These are phyloP conservation scores for Pisolithus tinctorius DNA, from an alignment of 768 basidiomycete genomes.

Conservation along the genomic window DNA sequence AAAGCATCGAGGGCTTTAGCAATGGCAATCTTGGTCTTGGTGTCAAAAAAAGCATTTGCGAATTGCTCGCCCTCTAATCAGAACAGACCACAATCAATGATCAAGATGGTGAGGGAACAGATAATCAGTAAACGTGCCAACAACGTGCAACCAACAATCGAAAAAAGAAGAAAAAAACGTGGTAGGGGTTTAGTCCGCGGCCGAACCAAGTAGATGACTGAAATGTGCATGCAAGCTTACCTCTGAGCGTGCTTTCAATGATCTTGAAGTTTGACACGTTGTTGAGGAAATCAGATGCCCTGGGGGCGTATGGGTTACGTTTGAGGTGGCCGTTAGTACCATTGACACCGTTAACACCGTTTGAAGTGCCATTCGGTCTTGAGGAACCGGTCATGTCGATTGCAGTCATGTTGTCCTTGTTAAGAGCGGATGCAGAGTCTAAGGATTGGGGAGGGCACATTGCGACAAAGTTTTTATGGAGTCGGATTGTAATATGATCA, in stretches of 20 bases:
- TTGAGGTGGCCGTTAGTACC: slow-evolving; percentile 31
- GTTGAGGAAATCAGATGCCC: slow-evolving; percentile 88
- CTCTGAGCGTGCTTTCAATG: slow-evolving; percentile 94
- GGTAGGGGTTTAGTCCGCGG: too few species aligned
- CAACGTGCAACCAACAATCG: neutral
- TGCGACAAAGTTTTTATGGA: neutral
- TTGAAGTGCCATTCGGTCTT: slow-evolving; percentile 31
- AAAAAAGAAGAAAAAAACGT: neutral
- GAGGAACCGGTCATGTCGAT: slow-evolving; percentile 45
- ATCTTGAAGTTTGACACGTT: slow-evolving; percentile 93
- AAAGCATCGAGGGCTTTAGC: slow-evolving; percentile 97
- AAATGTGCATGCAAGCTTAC: slow-evolving; percentile 20
- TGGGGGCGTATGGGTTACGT: slow-evolving; percentile 78
- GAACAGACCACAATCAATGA: slow-evolving; percentile 2
- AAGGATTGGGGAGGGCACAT: slow-evolving; percentile 53
- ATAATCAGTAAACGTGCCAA: neutral
- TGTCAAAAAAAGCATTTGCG: slow-evolving; percentile 99
- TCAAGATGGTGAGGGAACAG: neutral
- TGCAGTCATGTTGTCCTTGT: slow-evolving; percentile 61
- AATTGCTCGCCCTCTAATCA: slow-evolving; percentile 93
- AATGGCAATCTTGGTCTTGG: slow-evolving; percentile 99
- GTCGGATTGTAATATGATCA: neutral
- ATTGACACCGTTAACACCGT: slow-evolving; percentile 27
- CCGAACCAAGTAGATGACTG: neutral
- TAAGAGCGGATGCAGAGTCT: slow-evolving; percentile 33